Conservation (phyloP, 345 rosid genomes). For the Diplotaxis tenuifolia region DNA sequence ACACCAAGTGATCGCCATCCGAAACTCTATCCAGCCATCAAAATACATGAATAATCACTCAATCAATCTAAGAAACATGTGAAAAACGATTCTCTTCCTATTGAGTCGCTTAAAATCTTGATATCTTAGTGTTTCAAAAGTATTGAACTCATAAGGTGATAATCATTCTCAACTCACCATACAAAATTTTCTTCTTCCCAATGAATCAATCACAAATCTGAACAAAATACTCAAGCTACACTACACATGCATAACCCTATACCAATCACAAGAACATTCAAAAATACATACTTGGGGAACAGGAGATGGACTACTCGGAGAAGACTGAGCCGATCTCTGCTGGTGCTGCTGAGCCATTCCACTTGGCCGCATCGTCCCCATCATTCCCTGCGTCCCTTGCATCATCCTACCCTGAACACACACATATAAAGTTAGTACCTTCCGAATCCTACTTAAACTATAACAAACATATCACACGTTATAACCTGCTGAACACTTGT, state of each 20-base stretch:
- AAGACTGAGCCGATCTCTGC: constrained; percentile 68
- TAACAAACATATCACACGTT: neutral
- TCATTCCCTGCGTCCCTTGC: constrained; percentile 69
- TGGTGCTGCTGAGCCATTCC: constrained; percentile 77
- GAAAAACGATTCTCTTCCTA: neutral
- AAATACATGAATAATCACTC: neutral
- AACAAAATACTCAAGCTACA: too few species aligned
- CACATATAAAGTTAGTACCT: neutral
- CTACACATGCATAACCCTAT: neutral
- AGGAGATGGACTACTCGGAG: constrained; percentile 56
- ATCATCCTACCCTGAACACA: constrained; percentile 50
- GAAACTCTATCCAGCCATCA: constrained; percentile 1
- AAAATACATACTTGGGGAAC: constrained; percentile 57
- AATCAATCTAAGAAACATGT: too few species aligned
- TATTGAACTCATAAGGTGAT: neutral
- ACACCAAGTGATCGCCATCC: neutral
- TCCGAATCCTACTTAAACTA: neutral
- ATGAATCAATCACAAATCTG: neutral
- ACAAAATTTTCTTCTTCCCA: too few species aligned
- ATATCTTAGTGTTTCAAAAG: neutral
- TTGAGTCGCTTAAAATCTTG: neutral
- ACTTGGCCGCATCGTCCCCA: constrained; percentile 64
- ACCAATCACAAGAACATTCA: neutral
- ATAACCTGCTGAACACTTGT: constrained; percentile 49
- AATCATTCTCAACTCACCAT: neutral